Conservation (phyloP, 1,284 basidiomycete genomes). For the Rhodotorula sp. region DNA sequence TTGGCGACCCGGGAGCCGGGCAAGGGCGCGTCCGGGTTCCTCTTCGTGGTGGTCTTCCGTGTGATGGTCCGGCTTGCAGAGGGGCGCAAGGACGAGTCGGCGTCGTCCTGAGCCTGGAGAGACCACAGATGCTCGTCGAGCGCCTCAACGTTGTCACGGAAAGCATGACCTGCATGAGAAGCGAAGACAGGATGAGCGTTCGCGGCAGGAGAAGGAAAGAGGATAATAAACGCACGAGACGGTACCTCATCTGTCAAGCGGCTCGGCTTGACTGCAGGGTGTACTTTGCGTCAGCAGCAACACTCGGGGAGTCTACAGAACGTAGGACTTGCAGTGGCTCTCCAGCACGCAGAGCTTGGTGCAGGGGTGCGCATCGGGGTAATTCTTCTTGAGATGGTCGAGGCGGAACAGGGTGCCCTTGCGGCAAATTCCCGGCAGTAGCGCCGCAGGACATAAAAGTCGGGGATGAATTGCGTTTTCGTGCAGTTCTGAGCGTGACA, state of each 20-base stretch:
- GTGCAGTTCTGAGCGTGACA: neutral
- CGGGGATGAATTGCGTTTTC: neutral
- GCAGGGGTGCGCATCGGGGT: neutral
- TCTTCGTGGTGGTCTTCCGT: too few species aligned
- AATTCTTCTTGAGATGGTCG: neutral
- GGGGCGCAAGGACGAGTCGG: neutral
- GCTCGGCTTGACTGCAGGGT: neutral
- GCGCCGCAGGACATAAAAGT: neutral
- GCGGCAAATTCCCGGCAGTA: neutral
- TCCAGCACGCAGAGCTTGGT: neutral
- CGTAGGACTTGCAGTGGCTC: neutral
- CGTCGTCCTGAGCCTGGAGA: neutral
- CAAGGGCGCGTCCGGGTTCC: neutral
- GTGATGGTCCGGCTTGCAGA: too few species aligned
- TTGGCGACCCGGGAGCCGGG: neutral
- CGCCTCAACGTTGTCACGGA: neutral
- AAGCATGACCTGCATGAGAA: neutral
- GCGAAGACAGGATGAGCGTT: neutral
- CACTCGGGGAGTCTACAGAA: neutral
- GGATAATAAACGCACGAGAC: neutral
- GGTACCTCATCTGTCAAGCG: neutral
- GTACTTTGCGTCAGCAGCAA: neutral
- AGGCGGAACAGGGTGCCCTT: neutral
- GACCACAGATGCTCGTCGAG: neutral
- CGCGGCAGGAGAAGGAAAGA: neutral